A percentile compares a stretch with the other conserved stretches of the same genome.
Conservation (phyloP, 2,329 filamentous ascomycete species). For the Fusarium xyrophilum region DNA sequence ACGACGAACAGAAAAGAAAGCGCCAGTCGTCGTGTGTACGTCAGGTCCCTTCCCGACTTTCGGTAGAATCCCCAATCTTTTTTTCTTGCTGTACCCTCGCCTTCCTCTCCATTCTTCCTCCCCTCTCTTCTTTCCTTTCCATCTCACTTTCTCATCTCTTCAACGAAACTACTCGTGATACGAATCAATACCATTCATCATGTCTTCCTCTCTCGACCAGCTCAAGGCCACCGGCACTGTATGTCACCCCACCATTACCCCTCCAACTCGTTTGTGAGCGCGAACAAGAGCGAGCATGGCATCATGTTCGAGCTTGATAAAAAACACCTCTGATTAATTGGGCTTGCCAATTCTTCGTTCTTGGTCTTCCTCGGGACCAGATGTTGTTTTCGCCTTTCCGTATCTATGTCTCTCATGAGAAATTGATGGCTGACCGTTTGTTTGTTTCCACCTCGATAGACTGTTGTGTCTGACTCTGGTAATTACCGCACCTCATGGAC, state of each 20-base stretch:
- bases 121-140: conserved; percentile 11
- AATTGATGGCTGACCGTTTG: conserved; percentile 36
- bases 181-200: conserved; percentile 49
- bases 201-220: conserved; percentile 93
- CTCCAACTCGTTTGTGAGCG: conserved; percentile 39
- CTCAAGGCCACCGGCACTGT: conserved; percentile 97
- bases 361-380: neutral
- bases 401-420: neutral
- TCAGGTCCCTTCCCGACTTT: conserved; percentile 36
- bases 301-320: conserved; percentile 4
- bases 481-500: conserved; percentile 51
- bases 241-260: conserved; percentile 57
- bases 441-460: conserved; percentile 57
- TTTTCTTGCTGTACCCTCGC: conserved; percentile 24
- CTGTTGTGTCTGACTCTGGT: conserved; percentile 97
- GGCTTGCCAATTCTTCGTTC: neutral
- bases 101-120: conserved; percentile 3
- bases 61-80: conserved; percentile 32
- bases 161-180: conserved; percentile 18
- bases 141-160: conserved; percentile 18
- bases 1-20: conserved; percentile 29
- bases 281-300: conserved; percentile 9
- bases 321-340: neutral
- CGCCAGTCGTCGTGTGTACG: conserved; percentile 32
- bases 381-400: neutral